Conservation (phyloP, 2,329 filamentous ascomycete genomes). For the Scedosporium minutisporum region DNA sequence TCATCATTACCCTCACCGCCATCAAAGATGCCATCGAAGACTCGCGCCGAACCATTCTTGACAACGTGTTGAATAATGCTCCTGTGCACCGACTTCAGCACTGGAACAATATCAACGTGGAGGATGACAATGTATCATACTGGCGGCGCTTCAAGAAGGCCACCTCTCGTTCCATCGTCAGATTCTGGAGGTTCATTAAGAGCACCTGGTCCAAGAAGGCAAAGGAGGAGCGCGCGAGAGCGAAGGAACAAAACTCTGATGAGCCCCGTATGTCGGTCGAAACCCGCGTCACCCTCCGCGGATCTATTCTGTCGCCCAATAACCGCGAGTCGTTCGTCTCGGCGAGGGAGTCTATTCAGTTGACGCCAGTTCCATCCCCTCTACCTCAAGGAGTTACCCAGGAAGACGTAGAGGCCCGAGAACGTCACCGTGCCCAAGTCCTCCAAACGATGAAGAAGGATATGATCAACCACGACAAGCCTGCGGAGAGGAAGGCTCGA, state of each 20-base stretch:
- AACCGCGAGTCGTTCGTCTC: conserved; percentile 45
- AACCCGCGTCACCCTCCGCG: conserved; percentile 24
- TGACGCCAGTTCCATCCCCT: conserved; percentile 90
- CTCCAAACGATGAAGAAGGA: conserved; percentile 38
- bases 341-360: conserved; percentile 68
- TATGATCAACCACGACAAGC: conserved; percentile 63
- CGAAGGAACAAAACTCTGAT: conserved; percentile 29
- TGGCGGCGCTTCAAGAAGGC: conserved; percentile 93
- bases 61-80: conserved; percentile 92
- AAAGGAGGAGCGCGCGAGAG: conserved; percentile 37
- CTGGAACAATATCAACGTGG: conserved; percentile 89
- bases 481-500: conserved; percentile 59
- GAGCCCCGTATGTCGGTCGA: conserved; percentile 51
- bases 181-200: conserved; percentile 40
- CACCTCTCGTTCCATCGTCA: conserved; percentile 50
- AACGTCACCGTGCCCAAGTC: conserved; percentile 21
- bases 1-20: conserved; percentile 80
- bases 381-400: conserved; percentile 40
- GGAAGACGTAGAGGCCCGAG: conserved; percentile 21
- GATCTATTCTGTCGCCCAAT: conserved; percentile 37
- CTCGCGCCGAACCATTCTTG: conserved; percentile 80
- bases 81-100: conserved; percentile 81
- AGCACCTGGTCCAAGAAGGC: conserved; percentile 42
- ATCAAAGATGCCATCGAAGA: conserved; percentile 96
- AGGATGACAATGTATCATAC: conserved; percentile 70